Percentiles rank a stretch among this genome's conserved stretches.
phyloP scores from a whole-genome alignment of 1,284 basidiomycete genomes.

The Phylloboletellus chloephorus region DNA sequence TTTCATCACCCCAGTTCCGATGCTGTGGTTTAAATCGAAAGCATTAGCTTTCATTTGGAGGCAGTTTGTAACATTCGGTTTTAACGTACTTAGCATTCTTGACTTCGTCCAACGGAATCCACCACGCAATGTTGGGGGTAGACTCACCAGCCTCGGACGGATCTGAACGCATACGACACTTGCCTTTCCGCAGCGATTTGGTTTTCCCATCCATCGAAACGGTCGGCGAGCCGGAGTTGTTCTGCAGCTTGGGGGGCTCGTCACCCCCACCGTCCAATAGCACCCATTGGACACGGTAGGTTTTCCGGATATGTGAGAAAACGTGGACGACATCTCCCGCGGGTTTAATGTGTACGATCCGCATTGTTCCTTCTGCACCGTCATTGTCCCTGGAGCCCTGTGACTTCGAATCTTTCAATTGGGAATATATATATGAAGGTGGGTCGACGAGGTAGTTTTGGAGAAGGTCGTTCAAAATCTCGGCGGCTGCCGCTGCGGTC shows the following conservation, averaged over 20 bases:
- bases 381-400: conserved; percentile 3
- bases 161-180: conserved; percentile 14
- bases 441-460: conserved; percentile 36
- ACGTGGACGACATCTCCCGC: conserved; percentile 73
- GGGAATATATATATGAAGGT: conserved; percentile 12
- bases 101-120: conserved; percentile 54
- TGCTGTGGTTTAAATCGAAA: conserved; percentile 33
- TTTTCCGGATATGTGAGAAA: conserved; percentile 90
- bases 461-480: conserved; percentile 40
- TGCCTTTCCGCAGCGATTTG: conserved; percentile 8
- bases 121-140: conserved; percentile 30
- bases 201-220: conserved; percentile 5
- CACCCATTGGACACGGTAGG: conserved; percentile 77
- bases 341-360: conserved; percentile 43
- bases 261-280: conserved; percentile 48
- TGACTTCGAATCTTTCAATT: conserved; percentile 8
- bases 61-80: not conserved
- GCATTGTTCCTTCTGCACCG: conserved; percentile 19
- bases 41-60: not conserved
- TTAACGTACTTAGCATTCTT: conserved; percentile 56
- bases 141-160: conserved; percentile 10
- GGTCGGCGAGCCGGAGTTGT: not conserved
- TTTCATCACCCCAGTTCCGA: conserved; percentile 58
- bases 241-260: conserved; percentile 34
- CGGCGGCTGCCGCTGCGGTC: conserved; percentile 32